phyloP scores from a whole-genome alignment of 2,329 filamentous ascomycete species.

The Hymenoscyphus fructigenus region DNA sequence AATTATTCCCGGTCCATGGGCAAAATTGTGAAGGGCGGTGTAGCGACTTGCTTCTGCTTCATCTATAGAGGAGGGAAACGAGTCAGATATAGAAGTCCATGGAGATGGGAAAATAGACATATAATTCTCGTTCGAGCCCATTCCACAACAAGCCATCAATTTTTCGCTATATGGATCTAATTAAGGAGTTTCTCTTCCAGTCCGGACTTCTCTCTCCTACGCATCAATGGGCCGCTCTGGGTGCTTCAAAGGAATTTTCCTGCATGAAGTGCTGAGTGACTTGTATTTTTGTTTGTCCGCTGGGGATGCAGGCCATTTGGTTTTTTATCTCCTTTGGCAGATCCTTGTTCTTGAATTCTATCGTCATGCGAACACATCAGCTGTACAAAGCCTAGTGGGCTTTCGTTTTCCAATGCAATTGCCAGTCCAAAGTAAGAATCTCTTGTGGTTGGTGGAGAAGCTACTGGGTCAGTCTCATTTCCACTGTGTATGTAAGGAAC shows the following conservation, averaged over 20 bases:
- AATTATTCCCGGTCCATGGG: constrained; percentile 60
- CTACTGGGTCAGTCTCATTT: background rate
- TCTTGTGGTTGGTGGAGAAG: background rate
- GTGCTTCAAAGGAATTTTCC: background rate
- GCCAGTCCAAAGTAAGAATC: background rate
- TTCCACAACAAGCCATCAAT: background rate
- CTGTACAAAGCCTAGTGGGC: background rate
- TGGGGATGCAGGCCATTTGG: background rate
- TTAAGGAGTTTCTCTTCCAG: background rate
- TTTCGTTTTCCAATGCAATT: background rate
- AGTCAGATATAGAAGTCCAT: background rate
- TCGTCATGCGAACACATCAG: background rate
- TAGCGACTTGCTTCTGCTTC: background rate
- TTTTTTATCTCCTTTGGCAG: background rate
- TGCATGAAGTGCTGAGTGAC: too few relatives aligned
- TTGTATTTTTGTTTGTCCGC: background rate
- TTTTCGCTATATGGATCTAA: background rate
- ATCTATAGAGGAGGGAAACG: background rate
- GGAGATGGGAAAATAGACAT: background rate
- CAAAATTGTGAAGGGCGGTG: constrained; percentile 1
- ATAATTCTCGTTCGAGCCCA: background rate
- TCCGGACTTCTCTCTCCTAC: background rate
- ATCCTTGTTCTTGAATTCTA: background rate
- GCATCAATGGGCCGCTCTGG: background rate
- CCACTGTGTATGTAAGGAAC: background rate